These are phyloP conservation scores for Grigorovia jiainica DNA, from an alignment of 805 yeast genomes.

Conservation along the genomic window DNA sequence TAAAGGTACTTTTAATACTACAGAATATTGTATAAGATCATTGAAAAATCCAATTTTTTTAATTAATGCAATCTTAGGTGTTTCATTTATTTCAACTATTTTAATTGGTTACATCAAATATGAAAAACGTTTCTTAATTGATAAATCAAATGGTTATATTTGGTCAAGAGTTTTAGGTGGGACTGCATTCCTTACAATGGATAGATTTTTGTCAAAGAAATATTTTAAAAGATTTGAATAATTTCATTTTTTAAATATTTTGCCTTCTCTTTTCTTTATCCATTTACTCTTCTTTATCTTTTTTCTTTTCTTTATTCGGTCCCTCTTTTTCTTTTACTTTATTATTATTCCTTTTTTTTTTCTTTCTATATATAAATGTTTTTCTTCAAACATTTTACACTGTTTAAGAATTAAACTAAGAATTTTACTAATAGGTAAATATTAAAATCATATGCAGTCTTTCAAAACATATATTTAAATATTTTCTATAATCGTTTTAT, in stretches of 20 bases:
- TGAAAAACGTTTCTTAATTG: constrained; percentile 38
- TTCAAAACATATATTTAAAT: too few species aligned
- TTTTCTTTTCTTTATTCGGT: background rate
- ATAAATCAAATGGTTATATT: constrained; percentile 37
- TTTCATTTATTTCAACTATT: constrained; percentile 40
- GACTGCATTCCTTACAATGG: constrained; percentile 45
- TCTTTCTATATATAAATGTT: background rate
- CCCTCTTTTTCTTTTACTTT: background rate
- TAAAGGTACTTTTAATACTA: background rate
- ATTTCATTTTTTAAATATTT: background rate
- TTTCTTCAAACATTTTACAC: too few species aligned
- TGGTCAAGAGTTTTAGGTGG: constrained; percentile 43
- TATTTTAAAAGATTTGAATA: constrained; percentile 45
- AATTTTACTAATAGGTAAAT: too few species aligned
- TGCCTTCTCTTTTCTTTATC: background rate
- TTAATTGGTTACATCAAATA: constrained; percentile 40
- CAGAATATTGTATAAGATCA: background rate
- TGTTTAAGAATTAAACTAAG: too few species aligned
- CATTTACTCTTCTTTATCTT: background rate
- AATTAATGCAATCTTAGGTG: constrained; percentile 41
- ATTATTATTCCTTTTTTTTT: background rate
- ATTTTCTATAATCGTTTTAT: too few species aligned
- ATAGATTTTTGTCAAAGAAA: constrained; percentile 43
- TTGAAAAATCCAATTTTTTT: constrained; percentile 56
- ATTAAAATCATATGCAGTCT: too few species aligned